phyloP scores from a whole-genome alignment of 2,329 filamentous ascomycete species.

The Pseudocercospora fuligena region DNA sequence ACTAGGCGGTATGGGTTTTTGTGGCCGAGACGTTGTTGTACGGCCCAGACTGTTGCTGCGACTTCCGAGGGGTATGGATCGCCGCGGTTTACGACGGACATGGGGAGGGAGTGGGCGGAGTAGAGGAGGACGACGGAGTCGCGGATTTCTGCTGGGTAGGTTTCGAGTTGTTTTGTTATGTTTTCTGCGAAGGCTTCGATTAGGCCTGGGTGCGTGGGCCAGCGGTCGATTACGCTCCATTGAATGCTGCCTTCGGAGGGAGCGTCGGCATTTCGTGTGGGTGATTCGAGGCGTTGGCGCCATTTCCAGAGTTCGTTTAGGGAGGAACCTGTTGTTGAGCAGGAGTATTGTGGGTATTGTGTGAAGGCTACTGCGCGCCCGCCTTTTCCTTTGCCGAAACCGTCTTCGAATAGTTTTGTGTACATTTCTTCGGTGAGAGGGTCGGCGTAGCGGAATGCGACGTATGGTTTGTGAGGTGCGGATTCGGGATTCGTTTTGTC shows the following conservation, averaged over 20 bases:
- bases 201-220: conserved; percentile 89
- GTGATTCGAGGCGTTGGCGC: conserved; percentile 77
- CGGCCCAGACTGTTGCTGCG: conserved; percentile 90
- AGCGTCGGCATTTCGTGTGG: conserved; percentile 50
- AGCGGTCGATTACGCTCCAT: conserved; percentile 98
- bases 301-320: conserved; percentile 98
- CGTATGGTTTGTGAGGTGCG: conserved; percentile 95
- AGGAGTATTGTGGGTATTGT: conserved; percentile 98
- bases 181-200: conserved; percentile 92
- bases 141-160: conserved; percentile 81
- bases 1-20: conserved; percentile 90
- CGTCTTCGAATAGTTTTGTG: conserved; percentile 77
- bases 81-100: conserved; percentile 95
- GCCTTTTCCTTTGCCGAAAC: conserved; percentile 87
- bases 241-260: conserved; percentile 71
- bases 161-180: conserved; percentile 81
- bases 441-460: conserved; percentile 93
- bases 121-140: conserved; percentile 86
- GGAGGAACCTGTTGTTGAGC: conserved; percentile 94
- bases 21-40: conserved; percentile 90
- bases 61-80: conserved; percentile 96
- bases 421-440: conserved; percentile 97
- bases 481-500: conserved; percentile 91
- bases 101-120: conserved; percentile 89
- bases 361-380: conserved; percentile 95